A percentile compares a stretch with the other conserved stretches of the same genome.
Evolutionary conservation across 768 basidiomycete species (phyloP).

Genomic region (Saitozyma sp.): DNA sequence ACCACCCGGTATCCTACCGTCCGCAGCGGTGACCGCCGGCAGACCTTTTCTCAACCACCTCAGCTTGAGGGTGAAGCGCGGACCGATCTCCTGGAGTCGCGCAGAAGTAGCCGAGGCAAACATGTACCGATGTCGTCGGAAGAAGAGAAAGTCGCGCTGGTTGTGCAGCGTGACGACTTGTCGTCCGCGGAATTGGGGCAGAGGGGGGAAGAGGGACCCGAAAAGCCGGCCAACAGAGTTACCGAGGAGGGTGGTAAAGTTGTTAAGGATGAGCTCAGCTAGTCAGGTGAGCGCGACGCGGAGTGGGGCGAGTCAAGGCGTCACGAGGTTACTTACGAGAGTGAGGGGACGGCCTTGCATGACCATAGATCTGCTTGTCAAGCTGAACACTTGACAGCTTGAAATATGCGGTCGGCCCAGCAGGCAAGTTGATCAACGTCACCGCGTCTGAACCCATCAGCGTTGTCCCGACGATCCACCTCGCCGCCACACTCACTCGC

Average conservation of each 20-base stretch:
- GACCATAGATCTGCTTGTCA: slow-evolving; percentile 80
- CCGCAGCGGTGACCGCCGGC: slow-evolving; percentile 65
- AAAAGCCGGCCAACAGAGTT: slow-evolving; percentile 92
- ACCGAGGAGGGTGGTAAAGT: slow-evolving; percentile 89
- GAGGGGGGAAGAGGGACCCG: slow-evolving; percentile 90
- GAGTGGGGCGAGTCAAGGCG: background rate
- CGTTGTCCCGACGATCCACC: background rate
- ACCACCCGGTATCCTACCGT: slow-evolving; percentile 45
- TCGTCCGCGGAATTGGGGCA: slow-evolving; percentile 91
- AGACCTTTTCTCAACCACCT: slow-evolving; percentile 83
- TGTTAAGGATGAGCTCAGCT: slow-evolving; percentile 89
- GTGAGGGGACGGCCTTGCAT: slow-evolving; percentile 88
- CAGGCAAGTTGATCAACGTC: slow-evolving; percentile 83
- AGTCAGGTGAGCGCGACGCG: slow-evolving; percentile 1
- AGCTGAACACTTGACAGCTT: slow-evolving; percentile 85
- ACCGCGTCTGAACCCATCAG: slow-evolving; percentile 71
- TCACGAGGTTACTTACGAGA: slow-evolving; percentile 61
- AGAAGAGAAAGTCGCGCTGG: slow-evolving; percentile 96
- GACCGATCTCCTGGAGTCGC: slow-evolving; percentile 93
- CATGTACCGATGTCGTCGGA: slow-evolving; percentile 91
- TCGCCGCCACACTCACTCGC: slow-evolving; percentile 66
- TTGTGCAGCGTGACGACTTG: slow-evolving; percentile 98
- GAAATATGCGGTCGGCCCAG: slow-evolving; percentile 93
- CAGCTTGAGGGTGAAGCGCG: slow-evolving; percentile 92
- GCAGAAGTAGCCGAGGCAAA: slow-evolving; percentile 90